Percentiles rank a stretch among this genome's conserved stretches.
Conservation (phyloP, 2,329 filamentous ascomycete species). For the Tolypocladium sp. region DNA sequence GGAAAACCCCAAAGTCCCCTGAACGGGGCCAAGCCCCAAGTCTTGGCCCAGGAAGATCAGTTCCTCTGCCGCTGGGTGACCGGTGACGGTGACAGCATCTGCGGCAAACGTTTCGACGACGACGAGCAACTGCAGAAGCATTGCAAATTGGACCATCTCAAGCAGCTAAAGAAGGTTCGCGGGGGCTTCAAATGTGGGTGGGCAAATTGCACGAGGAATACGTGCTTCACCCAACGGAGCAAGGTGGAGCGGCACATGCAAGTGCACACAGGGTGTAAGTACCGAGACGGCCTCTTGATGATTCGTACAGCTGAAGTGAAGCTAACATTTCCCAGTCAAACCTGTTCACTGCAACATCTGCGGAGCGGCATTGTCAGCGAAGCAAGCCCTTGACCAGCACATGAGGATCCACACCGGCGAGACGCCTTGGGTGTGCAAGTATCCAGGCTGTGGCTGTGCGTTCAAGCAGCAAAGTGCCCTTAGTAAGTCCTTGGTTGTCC, state of each 20-base stretch:
- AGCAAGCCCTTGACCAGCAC: conserved; percentile 60
- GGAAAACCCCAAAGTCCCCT: not conserved
- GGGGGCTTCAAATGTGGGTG: conserved; percentile 46
- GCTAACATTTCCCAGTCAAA: conserved; percentile 37
- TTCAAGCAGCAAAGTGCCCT: conserved; percentile 61
- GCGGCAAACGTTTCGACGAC: conserved; percentile 26
- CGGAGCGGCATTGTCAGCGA: conserved; percentile 50
- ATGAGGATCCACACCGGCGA: conserved; percentile 57
- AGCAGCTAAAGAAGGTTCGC: conserved; percentile 30
- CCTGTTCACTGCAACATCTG: conserved; percentile 49
- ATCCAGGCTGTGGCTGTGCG: conserved; percentile 39
- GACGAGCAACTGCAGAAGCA: conserved; percentile 46
- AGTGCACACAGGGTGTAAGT: conserved; percentile 55
- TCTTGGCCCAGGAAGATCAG: conserved; percentile 13
- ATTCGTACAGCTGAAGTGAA: conserved; percentile 1
- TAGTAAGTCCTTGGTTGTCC: conserved; percentile 33
- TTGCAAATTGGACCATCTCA: conserved; percentile 41
- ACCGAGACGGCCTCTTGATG: not conserved
- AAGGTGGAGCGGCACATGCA: conserved; percentile 59
- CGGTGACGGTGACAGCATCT: conserved; percentile 13
- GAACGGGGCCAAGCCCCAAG: conserved; percentile 6
- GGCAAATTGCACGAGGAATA: conserved; percentile 44
- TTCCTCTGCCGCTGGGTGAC: conserved; percentile 24
- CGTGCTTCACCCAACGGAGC: conserved; percentile 48
- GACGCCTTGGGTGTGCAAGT: conserved; percentile 50